Evolutionary conservation across 2,329 filamentous ascomycete species (phyloP).

Genomic region (Paracoccidioides lutzii): DNA sequence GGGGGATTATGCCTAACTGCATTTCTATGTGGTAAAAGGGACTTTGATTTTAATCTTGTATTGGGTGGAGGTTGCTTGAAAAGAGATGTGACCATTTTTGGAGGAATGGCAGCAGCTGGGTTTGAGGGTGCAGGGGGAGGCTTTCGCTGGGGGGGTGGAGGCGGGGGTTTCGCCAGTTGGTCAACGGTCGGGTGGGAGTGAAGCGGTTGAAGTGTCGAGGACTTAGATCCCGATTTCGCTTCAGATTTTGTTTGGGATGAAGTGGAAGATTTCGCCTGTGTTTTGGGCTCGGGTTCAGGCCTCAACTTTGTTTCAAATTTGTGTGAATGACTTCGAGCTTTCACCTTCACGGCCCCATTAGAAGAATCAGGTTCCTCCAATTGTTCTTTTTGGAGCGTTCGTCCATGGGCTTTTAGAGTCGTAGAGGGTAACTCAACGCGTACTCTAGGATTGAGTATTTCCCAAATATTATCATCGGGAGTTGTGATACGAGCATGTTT

Average conservation of each 20-base stretch:
- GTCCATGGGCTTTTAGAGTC: not conserved
- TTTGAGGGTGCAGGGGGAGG: not conserved
- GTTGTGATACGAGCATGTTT: conserved; percentile 4
- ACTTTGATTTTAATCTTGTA: conserved; percentile 3
- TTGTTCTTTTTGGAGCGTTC: not conserved
- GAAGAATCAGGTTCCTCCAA: not conserved
- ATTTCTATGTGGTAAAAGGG: conserved; percentile 2
- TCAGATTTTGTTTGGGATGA: not conserved
- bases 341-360: not conserved
- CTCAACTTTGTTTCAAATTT: not conserved
- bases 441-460: conserved; percentile 10
- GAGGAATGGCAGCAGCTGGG: conserved; percentile 3
- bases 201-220: not conserved
- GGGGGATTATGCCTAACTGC: conserved; percentile 9
- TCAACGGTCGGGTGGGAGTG: not conserved
- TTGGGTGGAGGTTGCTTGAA: not conserved
- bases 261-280: not conserved
- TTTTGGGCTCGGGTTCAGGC: not conserved
- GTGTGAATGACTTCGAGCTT: not conserved
- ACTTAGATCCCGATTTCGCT: not conserved
- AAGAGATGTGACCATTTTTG: conserved; percentile 1
- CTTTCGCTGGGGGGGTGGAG: conserved; percentile 1
- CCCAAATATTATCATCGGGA: conserved; percentile 8
- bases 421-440: not conserved
- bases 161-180: not conserved